phyloP scores from a whole-genome alignment of 2,329 filamentous ascomycete species.

The Penicillium sp. region DNA sequence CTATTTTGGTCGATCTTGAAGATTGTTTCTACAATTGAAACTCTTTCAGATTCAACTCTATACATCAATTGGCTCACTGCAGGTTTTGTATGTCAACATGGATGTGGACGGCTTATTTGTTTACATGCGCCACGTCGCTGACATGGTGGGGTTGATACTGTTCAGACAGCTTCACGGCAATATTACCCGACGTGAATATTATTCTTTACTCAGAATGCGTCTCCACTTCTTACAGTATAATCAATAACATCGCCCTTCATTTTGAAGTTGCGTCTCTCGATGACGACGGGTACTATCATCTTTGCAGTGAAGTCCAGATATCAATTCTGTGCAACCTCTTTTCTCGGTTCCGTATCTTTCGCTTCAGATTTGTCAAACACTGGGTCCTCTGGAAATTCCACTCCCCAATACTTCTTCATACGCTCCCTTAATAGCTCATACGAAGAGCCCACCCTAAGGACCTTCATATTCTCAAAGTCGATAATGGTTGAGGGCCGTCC shows the following conservation, averaged over 20 bases:
- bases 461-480: slow-evolving; percentile 6
- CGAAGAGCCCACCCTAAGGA: slow-evolving; percentile 8
- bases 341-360: background rate
- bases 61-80: too few species aligned
- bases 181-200: background rate
- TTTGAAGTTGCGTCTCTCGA: too few species aligned
- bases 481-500: slow-evolving; percentile 3
- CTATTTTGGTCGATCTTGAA: too few species aligned
- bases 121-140: background rate
- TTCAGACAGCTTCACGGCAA: background rate
- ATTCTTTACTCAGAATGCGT: background rate
- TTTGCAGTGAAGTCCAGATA: too few species aligned
- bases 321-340: too few species aligned
- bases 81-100: too few species aligned
- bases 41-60: too few species aligned
- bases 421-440: background rate
- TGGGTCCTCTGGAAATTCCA: background rate
- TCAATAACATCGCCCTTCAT: too few species aligned
- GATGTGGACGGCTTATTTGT: too few species aligned
- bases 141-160: too few species aligned
- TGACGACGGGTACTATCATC: too few species aligned
- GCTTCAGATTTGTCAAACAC: background rate
- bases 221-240: background rate
- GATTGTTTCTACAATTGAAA: too few species aligned
- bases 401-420: background rate